Evolutionary conservation across 371 early-diverging fungal species (phyloP), one percentile per base, ranked within the genome.

Genomic region (Syncephalastrum sp.): DNA sequence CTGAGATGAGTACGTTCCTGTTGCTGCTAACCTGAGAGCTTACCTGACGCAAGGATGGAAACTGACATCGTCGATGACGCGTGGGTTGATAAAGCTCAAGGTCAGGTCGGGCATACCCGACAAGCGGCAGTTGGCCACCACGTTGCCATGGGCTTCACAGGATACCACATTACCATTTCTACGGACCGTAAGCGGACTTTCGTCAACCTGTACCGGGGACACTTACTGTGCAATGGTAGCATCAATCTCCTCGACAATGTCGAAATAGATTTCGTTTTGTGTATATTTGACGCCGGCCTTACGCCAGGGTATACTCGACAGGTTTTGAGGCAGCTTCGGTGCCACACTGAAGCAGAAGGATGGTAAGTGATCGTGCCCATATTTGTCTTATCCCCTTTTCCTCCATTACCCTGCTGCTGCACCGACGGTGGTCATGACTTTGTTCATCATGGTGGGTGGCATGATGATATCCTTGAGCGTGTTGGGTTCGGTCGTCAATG

Each of bases 191-290:
- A 62, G 15, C 6, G 25, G 27, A 38, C 33, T 1, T 8, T 3
- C 21, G 44, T 50, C 14, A 52, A 15, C 38, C 14, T 42, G 21
- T 21, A 44, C 47, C 10, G 29, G 60, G 23, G 3, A 6, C n/a
- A 51, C 77, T 57, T 74, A 87, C 88, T 84, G 73, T 58, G 90
- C 92, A 23, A 92, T 73, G 10, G 92, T 87, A 5, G 89, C 88
- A 72, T 94, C 91, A 44, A 97, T 79, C 38, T 91, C 91, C 70
- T 97, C 97, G 19, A 88, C 70, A 29, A 95, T 83, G 65, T 97
- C 97, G 65, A 97, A 89, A 60, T 92, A 94, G 52, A 95, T 88
- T 70, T 97, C 95, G 75, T 97, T 97, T 55, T 87, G 89, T 2
- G 88, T 80, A 63, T 97, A 93, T 65, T 91, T 88, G 46, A 95